Base-by-base conservation (phyloP, 2,329 filamentous ascomycete species). In the Hysterium pulicare region DNA sequence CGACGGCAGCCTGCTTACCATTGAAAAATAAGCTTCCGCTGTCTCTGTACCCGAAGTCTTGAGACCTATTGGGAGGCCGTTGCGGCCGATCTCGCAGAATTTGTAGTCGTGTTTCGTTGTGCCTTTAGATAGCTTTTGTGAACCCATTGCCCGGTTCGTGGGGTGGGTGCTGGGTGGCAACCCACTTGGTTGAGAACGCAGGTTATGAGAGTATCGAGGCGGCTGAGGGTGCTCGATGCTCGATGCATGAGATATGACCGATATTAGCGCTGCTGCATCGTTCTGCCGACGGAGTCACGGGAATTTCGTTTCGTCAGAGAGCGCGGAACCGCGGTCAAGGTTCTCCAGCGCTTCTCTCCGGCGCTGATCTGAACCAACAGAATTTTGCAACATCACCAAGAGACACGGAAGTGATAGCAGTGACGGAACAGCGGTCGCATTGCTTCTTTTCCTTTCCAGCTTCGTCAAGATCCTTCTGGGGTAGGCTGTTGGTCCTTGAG, bases 101-200 rank as follows among this genome's bases (percentile, higher is more conserved):
- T n/a, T n/a, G n/a, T n/a, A n/a, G n/a, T n/a, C n/a, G n/a, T n/a
- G n/a, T n/a, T n/a, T n/a, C n/a, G n/a, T 31, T 31, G 35, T 26
- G 13, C 19, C 22, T 23, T 38, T 38, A 38, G 35, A 38, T 38
- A 38, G 35, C 21, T 38, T 15, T 38, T 26, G 35, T 38, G 22
- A 24, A 24, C 13, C 20, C 16, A 20, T 15, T 26, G 35, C 21
- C 19, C 20, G 16, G 16, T n/a, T n/a, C n/a, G n/a, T n/a, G n/a
- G n/a, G n/a, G n/a, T n/a, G n/a, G n/a, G n/a, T n/a, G n/a, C n/a
- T n/a, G n/a, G n/a, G n/a, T n/a, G n/a, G n/a, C n/a, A n/a, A n/a
- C n/a, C n/a, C n/a, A n/a, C n/a, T n/a, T n/a, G n/a, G n/a, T n/a
- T n/a, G n/a, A n/a, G n/a, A n/a, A n/a, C n/a, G n/a, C n/a, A n/a